These are phyloP conservation scores for Sodiomyces alkalinus DNA, from an alignment of 2,329 filamentous ascomycete genomes.

Conservation along the genomic window DNA sequence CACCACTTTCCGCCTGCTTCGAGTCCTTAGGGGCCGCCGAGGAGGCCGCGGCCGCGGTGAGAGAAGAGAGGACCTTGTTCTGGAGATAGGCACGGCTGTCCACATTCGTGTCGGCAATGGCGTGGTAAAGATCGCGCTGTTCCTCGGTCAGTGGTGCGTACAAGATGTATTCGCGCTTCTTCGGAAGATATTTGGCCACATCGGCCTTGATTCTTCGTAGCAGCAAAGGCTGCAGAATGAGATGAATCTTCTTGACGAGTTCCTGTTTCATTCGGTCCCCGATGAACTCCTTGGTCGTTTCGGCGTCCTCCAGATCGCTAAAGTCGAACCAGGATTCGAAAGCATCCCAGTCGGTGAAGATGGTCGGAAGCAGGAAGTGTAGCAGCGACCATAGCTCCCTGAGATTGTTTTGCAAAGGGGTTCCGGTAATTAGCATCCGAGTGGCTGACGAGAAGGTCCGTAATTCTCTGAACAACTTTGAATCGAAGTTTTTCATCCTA, in stretches of 20 bases:
- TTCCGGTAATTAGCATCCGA: constrained; percentile 83
- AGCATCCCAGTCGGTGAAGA: constrained; percentile 84
- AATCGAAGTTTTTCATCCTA: constrained; percentile 92
- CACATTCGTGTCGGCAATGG: constrained; percentile 37
- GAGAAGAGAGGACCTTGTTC: constrained; percentile 44
- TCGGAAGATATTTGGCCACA: constrained; percentile 79
- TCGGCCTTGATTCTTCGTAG: constrained; percentile 83
- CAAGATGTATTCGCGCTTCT: constrained; percentile 90
- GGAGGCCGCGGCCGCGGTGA: not conserved
- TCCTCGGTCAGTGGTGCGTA: constrained; percentile 85
- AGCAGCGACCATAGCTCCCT: constrained; percentile 89
- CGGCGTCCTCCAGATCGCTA: constrained; percentile 73
- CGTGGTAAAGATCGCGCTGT: constrained; percentile 78
- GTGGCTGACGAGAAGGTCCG: constrained; percentile 83
- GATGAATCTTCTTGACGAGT: constrained; percentile 61
- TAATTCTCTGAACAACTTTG: constrained; percentile 76
- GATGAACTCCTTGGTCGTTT: constrained; percentile 62
- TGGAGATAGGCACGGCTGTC: constrained; percentile 66
- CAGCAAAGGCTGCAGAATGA: constrained; percentile 82
- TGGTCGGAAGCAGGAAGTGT: constrained; percentile 81
- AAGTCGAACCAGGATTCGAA: constrained; percentile 98
- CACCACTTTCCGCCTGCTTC: constrained; percentile 1
- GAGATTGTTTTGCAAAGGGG: constrained; percentile 88
- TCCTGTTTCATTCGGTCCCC: constrained; percentile 51
- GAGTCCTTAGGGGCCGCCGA: not conserved